phyloP scores from a whole-genome alignment of 1,139 yeast genomes.

The Saccharomyces hybrid region DNA sequence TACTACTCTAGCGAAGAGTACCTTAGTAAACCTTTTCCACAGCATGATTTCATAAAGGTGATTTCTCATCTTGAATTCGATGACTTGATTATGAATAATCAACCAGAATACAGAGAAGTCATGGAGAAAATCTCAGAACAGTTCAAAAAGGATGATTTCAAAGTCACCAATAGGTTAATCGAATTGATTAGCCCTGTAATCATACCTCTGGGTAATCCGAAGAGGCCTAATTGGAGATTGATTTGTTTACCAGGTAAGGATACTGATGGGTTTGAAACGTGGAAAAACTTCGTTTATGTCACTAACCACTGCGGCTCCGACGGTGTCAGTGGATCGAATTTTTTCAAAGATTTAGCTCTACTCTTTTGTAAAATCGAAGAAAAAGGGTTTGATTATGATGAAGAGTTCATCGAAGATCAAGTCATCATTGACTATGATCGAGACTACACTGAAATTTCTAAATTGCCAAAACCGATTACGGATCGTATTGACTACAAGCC shows the following conservation, averaged over 20 bases:
- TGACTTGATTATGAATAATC: conserved; percentile 21
- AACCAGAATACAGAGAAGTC: conserved; percentile 10
- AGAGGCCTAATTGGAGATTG: conserved; percentile 24
- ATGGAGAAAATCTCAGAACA: conserved; percentile 8
- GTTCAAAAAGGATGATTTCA: conserved; percentile 12
- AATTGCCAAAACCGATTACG: conserved; percentile 18
- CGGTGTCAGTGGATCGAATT: conserved; percentile 19
- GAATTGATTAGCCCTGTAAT: conserved; percentile 13
- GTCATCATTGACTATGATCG: conserved; percentile 12
- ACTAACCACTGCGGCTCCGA: conserved; percentile 24
- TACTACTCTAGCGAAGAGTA: conserved; percentile 20
- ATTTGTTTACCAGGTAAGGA: conserved; percentile 12
- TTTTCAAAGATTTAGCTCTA: conserved; percentile 17
- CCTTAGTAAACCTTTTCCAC: conserved; percentile 15
- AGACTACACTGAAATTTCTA: conserved; percentile 9
- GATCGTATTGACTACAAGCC: conserved; percentile 19
- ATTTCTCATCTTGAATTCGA: conserved; percentile 9
- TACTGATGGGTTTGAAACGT: background rate
- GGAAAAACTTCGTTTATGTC: conserved; percentile 13
- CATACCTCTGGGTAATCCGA: conserved; percentile 15
- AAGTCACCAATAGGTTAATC: conserved; percentile 10
- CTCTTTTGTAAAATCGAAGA: conserved; percentile 5
- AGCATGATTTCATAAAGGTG: conserved; percentile 22
- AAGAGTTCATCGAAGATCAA: conserved; percentile 1
- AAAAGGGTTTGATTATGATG: background rate